These are phyloP conservation scores for Diaporthe eres DNA, from an alignment of 2,329 filamentous ascomycete species.

Conservation along the genomic window DNA sequence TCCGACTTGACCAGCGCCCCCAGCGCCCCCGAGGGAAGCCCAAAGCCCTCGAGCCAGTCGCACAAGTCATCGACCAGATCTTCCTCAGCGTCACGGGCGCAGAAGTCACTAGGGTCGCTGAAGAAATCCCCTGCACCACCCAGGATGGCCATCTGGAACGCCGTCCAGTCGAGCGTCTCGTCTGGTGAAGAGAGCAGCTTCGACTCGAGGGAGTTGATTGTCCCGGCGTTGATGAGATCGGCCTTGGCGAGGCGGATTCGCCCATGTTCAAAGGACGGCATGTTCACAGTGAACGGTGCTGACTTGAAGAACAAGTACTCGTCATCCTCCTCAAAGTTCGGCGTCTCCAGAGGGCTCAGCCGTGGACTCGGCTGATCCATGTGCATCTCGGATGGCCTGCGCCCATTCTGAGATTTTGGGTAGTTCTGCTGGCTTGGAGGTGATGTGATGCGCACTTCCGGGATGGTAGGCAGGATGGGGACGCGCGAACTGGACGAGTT, in stretches of 20 bases:
- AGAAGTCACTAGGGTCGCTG: conserved; percentile 58
- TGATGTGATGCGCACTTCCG: conserved; percentile 53
- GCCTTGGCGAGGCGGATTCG: conserved; percentile 66
- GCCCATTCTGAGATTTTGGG: conserved; percentile 17
- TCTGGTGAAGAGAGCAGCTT: conserved; percentile 57
- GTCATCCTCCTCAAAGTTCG: conserved; percentile 47
- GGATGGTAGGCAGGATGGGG: conserved; percentile 57
- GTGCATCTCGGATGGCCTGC: conserved; percentile 22
- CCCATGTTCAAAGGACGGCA: conserved; percentile 67
- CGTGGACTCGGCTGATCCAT: conserved; percentile 43
- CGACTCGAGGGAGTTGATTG: conserved; percentile 44
- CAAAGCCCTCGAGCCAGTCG: conserved; percentile 67
- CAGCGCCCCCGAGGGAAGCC: conserved; percentile 59
- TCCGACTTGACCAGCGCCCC: conserved; percentile 49
- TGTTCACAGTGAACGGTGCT: conserved; percentile 64
- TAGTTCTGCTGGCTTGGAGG: conserved; percentile 41
- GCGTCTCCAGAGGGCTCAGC: conserved; percentile 25
- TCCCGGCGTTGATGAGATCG: conserved; percentile 51
- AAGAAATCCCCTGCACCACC: conserved; percentile 69
- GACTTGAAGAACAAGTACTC: conserved; percentile 64
- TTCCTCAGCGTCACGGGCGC: conserved; percentile 47
- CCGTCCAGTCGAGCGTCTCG: conserved; percentile 72
- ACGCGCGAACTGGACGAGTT: conserved; percentile 41
- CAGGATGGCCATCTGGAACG: conserved; percentile 75
- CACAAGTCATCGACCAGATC: conserved; percentile 58